Percentiles rank a stretch among this genome's conserved stretches.
These are phyloP conservation scores for Senna tora DNA, from an alignment of 306 rosid genomes.

Conservation along the genomic window DNA sequence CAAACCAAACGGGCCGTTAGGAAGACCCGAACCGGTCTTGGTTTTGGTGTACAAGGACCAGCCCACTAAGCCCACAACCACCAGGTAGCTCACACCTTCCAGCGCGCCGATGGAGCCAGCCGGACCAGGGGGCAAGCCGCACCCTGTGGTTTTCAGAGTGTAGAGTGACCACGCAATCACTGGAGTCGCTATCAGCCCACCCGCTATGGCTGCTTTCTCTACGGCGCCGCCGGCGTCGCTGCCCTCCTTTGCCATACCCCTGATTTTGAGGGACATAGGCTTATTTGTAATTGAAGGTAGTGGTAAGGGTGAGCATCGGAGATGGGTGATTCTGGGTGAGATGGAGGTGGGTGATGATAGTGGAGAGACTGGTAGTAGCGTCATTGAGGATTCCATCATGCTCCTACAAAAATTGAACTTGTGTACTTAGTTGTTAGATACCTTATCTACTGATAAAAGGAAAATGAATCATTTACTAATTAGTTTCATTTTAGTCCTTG, in stretches of 20 bases:
- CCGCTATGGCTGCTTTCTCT: constrained; percentile 71
- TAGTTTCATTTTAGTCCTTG: too few relatives aligned
- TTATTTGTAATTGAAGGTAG: not conserved
- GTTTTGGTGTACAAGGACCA: constrained; percentile 83
- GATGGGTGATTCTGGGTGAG: not conserved
- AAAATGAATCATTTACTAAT: too few relatives aligned
- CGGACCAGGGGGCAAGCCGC: constrained; percentile 95
- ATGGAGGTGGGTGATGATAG: constrained; percentile 15
- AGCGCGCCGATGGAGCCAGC: constrained; percentile 86
- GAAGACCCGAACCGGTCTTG: constrained; percentile 89
- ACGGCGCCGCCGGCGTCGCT: constrained; percentile 45
- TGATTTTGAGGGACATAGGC: constrained; percentile 42
- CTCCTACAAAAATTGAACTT: too few relatives aligned
- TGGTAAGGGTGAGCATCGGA: not conserved
- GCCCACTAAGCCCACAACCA: constrained; percentile 72
- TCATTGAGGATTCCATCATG: constrained; percentile 40
- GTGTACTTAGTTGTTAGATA: too few relatives aligned
- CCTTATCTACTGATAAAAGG: too few relatives aligned
- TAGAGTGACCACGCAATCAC: constrained; percentile 92
- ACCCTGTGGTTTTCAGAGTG: constrained; percentile 88
- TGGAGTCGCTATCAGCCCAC: constrained; percentile 78
- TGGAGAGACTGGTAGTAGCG: constrained; percentile 58
- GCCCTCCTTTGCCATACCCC: constrained; percentile 65
- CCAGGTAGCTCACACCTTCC: constrained; percentile 87
- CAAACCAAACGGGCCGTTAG: constrained; percentile 81